Evolutionary conservation across 495 filamentous ascomycete genomes (phyloP).

Genomic region (Entonaema liquescens): DNA sequence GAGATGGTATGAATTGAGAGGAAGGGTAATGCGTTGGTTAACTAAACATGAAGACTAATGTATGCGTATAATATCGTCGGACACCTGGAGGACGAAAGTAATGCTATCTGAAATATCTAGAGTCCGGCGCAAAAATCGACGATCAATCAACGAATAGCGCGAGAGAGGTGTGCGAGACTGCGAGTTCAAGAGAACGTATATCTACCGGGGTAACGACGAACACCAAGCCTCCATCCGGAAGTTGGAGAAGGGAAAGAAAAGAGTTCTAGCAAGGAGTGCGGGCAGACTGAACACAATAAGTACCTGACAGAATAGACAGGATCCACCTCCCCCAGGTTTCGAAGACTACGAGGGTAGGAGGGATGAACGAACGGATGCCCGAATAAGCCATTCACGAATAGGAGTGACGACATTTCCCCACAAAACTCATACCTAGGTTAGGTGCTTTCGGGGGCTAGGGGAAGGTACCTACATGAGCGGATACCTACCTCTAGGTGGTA

Average conservation of each 20-base stretch:
- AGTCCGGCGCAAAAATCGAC: background rate
- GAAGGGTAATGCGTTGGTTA: constrained; percentile 1
- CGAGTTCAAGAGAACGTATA: background rate
- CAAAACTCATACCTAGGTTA: constrained; percentile 19
- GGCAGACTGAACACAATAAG: constrained; percentile 3
- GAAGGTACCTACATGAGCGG: too few relatives aligned
- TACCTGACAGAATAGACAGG: constrained; percentile 13
- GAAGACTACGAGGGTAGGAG: constrained; percentile 11
- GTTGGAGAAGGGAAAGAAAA: constrained; percentile 1
- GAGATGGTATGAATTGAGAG: background rate
- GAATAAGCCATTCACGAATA: constrained; percentile 10
- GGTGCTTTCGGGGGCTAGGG: background rate
- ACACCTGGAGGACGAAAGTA: constrained; percentile 6
- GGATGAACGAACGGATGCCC: constrained; percentile 9
- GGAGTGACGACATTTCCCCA: constrained; percentile 39
- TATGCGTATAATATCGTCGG: constrained; percentile 17
- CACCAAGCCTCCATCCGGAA: background rate
- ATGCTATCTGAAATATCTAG: constrained; percentile 14
- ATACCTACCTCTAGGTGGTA: background rate
- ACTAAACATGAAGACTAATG: constrained; percentile 18
- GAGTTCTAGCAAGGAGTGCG: background rate
- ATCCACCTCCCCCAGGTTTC: constrained; percentile 35
- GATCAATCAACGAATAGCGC: background rate
- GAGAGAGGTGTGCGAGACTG: background rate
- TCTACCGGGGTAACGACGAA: too few relatives aligned